Conservation (phyloP, 495 filamentous ascomycete genomes). For the Xylona heveae region DNA sequence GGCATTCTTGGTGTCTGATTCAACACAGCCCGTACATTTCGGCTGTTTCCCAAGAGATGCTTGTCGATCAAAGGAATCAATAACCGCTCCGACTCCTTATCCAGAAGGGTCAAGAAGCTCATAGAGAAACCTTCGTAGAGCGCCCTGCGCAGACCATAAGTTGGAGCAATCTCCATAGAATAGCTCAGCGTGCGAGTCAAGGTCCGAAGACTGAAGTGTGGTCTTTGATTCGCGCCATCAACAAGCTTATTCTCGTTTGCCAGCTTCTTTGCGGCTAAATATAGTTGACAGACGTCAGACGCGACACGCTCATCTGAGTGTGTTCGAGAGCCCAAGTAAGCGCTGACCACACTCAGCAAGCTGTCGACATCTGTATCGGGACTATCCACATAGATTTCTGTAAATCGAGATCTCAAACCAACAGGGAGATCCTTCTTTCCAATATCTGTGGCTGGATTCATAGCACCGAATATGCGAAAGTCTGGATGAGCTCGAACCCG, state of each 20-base stretch:
- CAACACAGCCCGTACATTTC: constrained; percentile 44
- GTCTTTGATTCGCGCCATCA: constrained; percentile 80
- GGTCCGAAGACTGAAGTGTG: constrained; percentile 89
- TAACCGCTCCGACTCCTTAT: constrained; percentile 53
- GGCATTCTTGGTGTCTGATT: constrained; percentile 55
- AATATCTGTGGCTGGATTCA: constrained; percentile 97
- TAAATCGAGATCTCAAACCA: constrained; percentile 71
- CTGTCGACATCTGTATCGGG: constrained; percentile 72
- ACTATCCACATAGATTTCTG: constrained; percentile 77
- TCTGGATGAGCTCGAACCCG: constrained; percentile 74
- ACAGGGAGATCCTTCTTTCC: constrained; percentile 84
- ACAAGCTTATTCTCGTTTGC: constrained; percentile 67
- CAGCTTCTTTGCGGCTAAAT: constrained; percentile 65
- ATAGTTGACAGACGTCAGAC: constrained; percentile 62
- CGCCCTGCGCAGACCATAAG: constrained; percentile 73
- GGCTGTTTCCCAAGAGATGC: constrained; percentile 46
- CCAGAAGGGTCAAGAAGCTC: constrained; percentile 79
- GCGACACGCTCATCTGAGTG: constrained; percentile 41
- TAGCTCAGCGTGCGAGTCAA: constrained; percentile 81
- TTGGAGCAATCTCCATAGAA: constrained; percentile 58
- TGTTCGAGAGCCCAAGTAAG: constrained; percentile 54
- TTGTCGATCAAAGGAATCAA: constrained; percentile 63
- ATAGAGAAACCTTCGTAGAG: constrained; percentile 96
- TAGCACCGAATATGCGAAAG: constrained; percentile 92
- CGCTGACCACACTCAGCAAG: constrained; percentile 61